A percentile compares a stretch with the other conserved stretches of the same genome.
Evolutionary conservation across 2,329 filamentous ascomycete genomes (phyloP).

Genomic region (Fonsecaea monophora): DNA sequence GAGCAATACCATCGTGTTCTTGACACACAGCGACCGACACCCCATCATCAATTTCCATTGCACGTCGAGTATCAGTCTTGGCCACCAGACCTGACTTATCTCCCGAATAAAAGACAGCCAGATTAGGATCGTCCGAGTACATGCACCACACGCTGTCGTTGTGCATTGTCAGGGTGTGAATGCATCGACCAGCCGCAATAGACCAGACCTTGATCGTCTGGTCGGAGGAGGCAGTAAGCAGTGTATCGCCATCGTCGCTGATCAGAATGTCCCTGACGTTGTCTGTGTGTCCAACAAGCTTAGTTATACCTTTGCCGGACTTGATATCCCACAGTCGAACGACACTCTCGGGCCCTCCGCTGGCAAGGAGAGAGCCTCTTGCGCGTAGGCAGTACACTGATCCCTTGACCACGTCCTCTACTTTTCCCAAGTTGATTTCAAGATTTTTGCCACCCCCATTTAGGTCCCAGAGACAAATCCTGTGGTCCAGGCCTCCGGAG

Average conservation of each 20-base stretch:
- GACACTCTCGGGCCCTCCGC: constrained; percentile 91
- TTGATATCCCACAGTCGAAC: constrained; percentile 91
- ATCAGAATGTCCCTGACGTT: constrained; percentile 91
- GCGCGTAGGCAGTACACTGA: constrained; percentile 91
- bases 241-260: constrained; percentile 84
- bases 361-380: constrained; percentile 81
- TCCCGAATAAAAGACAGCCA: constrained; percentile 92
- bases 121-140: constrained; percentile 82
- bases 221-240: constrained; percentile 93
- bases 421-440: constrained; percentile 75
- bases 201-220: constrained; percentile 99
- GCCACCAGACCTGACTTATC: constrained; percentile 93
- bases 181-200: constrained; percentile 89
- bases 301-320: constrained; percentile 88
- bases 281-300: constrained; percentile 95
- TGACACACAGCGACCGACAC: constrained; percentile 89
- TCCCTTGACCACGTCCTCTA: constrained; percentile 84
- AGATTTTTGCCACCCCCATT: constrained; percentile 84
- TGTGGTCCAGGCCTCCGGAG: constrained; percentile 89
- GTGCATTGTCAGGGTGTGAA: constrained; percentile 99
- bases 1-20: constrained; percentile 76
- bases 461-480: constrained; percentile 92
- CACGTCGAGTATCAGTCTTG: constrained; percentile 86
- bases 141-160: constrained; percentile 98
- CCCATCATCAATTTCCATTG: constrained; percentile 82